phyloP scores from a whole-genome alignment of 2,329 filamentous ascomycete genomes.

The Aspergillus arachidicola region DNA sequence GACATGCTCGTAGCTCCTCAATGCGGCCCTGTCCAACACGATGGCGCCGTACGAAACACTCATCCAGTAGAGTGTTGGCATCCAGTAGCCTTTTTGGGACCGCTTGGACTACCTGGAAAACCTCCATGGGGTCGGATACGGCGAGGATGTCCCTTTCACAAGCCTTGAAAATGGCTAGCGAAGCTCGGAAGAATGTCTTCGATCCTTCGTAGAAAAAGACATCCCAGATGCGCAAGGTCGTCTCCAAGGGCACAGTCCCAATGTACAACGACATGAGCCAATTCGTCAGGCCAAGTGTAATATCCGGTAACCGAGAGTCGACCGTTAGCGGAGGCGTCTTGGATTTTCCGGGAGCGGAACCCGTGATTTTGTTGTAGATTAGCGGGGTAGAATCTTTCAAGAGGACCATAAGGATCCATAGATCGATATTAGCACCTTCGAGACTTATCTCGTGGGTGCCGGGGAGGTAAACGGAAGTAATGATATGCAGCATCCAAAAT shows the following conservation, averaged over 20 bases:
- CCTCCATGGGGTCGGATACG: slow-evolving; percentile 86
- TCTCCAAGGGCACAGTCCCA: slow-evolving; percentile 87
- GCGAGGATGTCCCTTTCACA: slow-evolving; percentile 79
- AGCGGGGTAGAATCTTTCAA: slow-evolving; percentile 79
- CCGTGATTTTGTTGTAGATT: slow-evolving; percentile 87
- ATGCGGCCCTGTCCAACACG: slow-evolving; percentile 81
- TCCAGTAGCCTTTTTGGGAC: slow-evolving; percentile 81
- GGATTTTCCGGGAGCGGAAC: slow-evolving; percentile 36
- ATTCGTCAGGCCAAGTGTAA: slow-evolving; percentile 88
- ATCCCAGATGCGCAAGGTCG: slow-evolving; percentile 90
- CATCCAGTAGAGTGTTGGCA: slow-evolving; percentile 77
- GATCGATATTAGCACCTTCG: slow-evolving; percentile 89
- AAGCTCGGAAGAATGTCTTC: slow-evolving; percentile 90
- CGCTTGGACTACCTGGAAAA: slow-evolving; percentile 90
- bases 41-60: slow-evolving; percentile 77
- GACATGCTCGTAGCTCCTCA: slow-evolving; percentile 72
- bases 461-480: slow-evolving; percentile 83
- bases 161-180: slow-evolving; percentile 86
- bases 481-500: slow-evolving; percentile 91
- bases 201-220: slow-evolving; percentile 94
- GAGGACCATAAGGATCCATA: slow-evolving; percentile 87
- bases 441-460: slow-evolving; percentile 89
- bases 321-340: slow-evolving; percentile 47
- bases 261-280: slow-evolving; percentile 99
- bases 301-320: slow-evolving; percentile 71